Base-by-base conservation (phyloP, 768 basidiomycete genomes). In the Boletus insuetus region DNA sequence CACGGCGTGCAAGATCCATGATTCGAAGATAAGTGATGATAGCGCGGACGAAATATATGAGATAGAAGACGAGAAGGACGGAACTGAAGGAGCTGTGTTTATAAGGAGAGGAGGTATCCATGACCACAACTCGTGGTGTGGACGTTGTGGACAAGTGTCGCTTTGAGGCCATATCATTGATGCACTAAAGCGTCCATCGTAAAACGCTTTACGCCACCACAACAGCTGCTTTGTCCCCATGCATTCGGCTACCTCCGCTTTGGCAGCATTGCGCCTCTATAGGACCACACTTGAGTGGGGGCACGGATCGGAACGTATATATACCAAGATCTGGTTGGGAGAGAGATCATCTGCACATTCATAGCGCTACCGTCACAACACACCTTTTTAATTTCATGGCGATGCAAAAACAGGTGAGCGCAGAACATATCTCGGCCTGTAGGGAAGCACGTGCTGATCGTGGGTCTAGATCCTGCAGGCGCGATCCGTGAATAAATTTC, bases 11-110 rank as follows among this genome's bases (percentile, higher is more conserved):
- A 40, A 56, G 57, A 53, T 59, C 54, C 60, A 67, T 69, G 24
- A 62, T 65, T 60, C 37, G 57, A 7, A 48, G 69, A 69, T 69
- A 64, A 67, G 56, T 41, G 67, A 62, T 61, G 64, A 66, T 68
- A 68, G 54, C 29, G 55, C 60, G 64, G 67, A 62, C 11, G 48
- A 40, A 54, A 66, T 53, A 49, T 19, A 49, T 47, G 39, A 59
- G 62, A 66, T 64, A 58, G 67, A 67, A 66, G 66, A 58, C 52
- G 58, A 55, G 66, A 70, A 64, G 58, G 41, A 41, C 64, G 64
- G 66, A 67, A 64, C 55, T 67, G 61, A 67, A 58, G 48, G 55
- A 49, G 50, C 61, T 42, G 57, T 53, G 64, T 53, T 60, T 64
- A 64, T 64, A 60, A 55, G 60, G 59, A 38, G 56, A 46, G 51